These are phyloP conservation scores for Aspergillus ustus DNA, from an alignment of 2,329 filamentous ascomycete species.

Conservation along the genomic window DNA sequence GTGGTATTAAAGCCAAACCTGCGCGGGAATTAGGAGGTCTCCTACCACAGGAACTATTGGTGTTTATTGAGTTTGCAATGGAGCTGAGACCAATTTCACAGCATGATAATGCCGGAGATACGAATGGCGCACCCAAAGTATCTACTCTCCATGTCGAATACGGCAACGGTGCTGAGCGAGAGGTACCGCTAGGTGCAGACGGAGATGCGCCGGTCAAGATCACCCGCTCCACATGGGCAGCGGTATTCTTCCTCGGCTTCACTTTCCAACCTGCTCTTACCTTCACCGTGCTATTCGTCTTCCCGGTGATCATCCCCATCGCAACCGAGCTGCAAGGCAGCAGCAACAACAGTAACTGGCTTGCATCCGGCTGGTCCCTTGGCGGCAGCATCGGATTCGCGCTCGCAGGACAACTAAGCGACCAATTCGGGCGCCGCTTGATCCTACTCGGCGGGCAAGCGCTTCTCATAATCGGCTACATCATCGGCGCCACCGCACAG, in stretches of 20 bases:
- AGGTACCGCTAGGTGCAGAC: not conserved
- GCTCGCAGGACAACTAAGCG: not conserved
- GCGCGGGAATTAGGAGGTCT: too few species aligned
- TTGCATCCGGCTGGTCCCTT: slow-evolving; percentile 3
- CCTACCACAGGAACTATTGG: too few species aligned
- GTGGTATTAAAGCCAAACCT: too few species aligned
- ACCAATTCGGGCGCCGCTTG: slow-evolving; percentile 2
- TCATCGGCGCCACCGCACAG: not conserved
- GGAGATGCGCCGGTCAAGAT: not conserved
- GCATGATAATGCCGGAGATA: too few species aligned
- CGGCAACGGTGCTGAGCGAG: too few species aligned
- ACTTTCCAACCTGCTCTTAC: not conserved
- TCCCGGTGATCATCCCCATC: not conserved
- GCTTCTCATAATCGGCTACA: slow-evolving; percentile 1
- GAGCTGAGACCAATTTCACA: too few species aligned
- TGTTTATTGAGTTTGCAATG: too few species aligned
- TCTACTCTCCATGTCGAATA: too few species aligned
- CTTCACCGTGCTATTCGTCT: not conserved
- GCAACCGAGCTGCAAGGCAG: not conserved
- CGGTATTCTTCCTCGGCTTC: not conserved
- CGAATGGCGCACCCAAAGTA: too few species aligned
- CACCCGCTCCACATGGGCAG: not conserved
- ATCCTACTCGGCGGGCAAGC: not conserved
- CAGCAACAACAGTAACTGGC: slow-evolving; percentile 6
- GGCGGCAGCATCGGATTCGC: slow-evolving; percentile 3